A percentile compares a stretch with the other conserved stretches of the same genome.
phyloP scores from a whole-genome alignment of 164 flowering plant genomes.

The Platanus orientalis region DNA sequence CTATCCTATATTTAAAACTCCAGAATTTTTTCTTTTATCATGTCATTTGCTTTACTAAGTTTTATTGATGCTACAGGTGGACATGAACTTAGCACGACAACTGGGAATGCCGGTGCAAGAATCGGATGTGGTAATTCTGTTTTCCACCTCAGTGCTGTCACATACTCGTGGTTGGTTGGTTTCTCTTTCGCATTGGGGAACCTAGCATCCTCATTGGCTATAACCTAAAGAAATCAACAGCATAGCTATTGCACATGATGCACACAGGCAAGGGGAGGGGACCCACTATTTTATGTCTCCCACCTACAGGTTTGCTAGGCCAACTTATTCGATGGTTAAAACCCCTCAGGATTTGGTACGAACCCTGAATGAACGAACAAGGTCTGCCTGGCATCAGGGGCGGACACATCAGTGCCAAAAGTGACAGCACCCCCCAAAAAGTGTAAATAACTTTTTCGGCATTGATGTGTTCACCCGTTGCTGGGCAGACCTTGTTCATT shows the following conservation, averaged over 20 bases:
- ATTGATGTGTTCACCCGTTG: no score
- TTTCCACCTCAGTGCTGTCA: not conserved
- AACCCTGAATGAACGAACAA: no score
- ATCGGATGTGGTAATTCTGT: slow-evolving; percentile 71
- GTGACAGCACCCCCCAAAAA: no score
- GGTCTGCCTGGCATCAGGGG: no score
- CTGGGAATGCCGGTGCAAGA: slow-evolving; percentile 94
- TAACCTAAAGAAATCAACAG: no score
- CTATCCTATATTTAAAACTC: not conserved
- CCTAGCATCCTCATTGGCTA: not conserved
- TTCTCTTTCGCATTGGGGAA: not conserved
- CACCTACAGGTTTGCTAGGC: not conserved
- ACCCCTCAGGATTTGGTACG: no score
- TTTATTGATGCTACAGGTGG: slow-evolving; percentile 50
- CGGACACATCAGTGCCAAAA: no score
- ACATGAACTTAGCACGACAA: slow-evolving; percentile 87
- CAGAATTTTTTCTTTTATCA: not conserved
- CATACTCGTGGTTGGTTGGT: not conserved
- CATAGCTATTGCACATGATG: not conserved
- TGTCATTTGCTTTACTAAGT: not conserved
- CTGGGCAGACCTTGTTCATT: no score
- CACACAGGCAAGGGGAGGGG: not conserved
- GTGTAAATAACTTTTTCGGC: no score
- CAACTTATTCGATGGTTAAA: no score
- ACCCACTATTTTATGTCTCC: not conserved